Conservation (phyloP, 495 filamentous ascomycete genomes). For the Pseudomonodictys pantanalensis region DNA sequence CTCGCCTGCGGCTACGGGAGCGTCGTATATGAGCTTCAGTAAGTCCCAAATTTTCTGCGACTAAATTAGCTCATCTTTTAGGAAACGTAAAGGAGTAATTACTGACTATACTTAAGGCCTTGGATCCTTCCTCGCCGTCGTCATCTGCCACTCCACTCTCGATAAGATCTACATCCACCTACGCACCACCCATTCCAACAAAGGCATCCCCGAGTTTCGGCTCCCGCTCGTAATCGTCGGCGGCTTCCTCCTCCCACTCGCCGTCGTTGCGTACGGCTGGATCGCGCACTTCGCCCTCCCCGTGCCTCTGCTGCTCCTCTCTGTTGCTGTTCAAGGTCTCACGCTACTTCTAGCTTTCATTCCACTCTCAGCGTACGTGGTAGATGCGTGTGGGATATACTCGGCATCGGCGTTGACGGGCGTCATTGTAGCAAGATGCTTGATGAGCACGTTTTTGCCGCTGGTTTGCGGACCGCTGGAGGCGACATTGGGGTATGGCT, state of each 20-base stretch:
- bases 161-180: slow-evolving; percentile 55
- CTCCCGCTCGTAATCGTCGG: slow-evolving; percentile 49
- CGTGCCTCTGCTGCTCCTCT: slow-evolving; percentile 44
- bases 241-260: slow-evolving; percentile 46
- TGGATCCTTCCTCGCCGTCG: slow-evolving; percentile 48
- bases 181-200: slow-evolving; percentile 35
- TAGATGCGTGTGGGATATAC: slow-evolving; percentile 57
- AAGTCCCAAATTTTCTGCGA: no score
- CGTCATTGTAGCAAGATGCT: slow-evolving; percentile 53
- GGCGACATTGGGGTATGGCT: slow-evolving; percentile 49
- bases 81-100: not conserved
- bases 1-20: slow-evolving; percentile 46
- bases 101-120: slow-evolving; percentile 45
- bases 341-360: slow-evolving; percentile 47
- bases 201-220: slow-evolving; percentile 50
- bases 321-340: slow-evolving; percentile 41
- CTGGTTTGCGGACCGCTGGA: slow-evolving; percentile 48
- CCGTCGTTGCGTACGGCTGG: slow-evolving; percentile 52
- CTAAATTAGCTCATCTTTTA: not conserved
- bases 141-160: slow-evolving; percentile 38
- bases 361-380: slow-evolving; percentile 54
- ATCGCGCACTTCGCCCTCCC: slow-evolving; percentile 42
- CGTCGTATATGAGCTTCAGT: slow-evolving; percentile 53
- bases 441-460: slow-evolving; percentile 55
- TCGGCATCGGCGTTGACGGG: slow-evolving; percentile 57